Conservation (phyloP, 495 filamentous ascomycete species). For the Annulohypoxylon nitens region DNA sequence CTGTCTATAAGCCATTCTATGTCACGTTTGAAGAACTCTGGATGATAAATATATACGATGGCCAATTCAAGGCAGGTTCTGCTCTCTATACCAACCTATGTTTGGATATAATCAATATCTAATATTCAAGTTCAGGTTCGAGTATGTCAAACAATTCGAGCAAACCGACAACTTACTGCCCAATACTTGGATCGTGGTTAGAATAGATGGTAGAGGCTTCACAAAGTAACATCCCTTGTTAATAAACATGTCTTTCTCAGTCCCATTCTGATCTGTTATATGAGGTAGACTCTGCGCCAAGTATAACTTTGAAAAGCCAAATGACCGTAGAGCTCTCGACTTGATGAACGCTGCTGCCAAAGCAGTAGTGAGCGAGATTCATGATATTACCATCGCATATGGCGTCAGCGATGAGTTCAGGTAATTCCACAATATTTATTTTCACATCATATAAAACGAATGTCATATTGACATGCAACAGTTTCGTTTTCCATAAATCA, state of each 20-base stretch:
- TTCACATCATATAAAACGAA: neutral
- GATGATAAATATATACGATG: conserved; percentile 48
- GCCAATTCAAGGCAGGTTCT: conserved; percentile 62
- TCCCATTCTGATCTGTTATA: conserved; percentile 19
- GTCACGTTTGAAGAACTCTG: neutral
- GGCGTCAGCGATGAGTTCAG: conserved; percentile 96
- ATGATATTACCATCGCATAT: conserved; percentile 88
- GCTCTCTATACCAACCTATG: neutral
- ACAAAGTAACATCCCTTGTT: conserved; percentile 72
- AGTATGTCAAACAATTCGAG: conserved; percentile 94
- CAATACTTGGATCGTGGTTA: conserved; percentile 93
- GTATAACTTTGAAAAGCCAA: conserved; percentile 90
- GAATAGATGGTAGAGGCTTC: conserved; percentile 92
- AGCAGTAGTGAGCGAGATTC: conserved; percentile 84
- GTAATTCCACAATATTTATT: conserved; percentile 47
- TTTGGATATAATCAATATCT: conserved; percentile 26
- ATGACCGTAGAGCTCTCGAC: conserved; percentile 86
- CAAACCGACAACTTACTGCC: conserved; percentile 81
- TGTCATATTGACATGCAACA: conserved; percentile 50
- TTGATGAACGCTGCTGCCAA: conserved; percentile 94
- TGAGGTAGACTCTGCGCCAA: conserved; percentile 76
- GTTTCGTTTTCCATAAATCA: conserved; percentile 88
- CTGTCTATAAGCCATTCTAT: neutral
- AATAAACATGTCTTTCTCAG: neutral
- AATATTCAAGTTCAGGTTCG: conserved; percentile 69